A percentile compares a stretch with the other conserved stretches of the same genome.
phyloP scores from a whole-genome alignment of 768 basidiomycete genomes.

The Lactarius evosmus region DNA sequence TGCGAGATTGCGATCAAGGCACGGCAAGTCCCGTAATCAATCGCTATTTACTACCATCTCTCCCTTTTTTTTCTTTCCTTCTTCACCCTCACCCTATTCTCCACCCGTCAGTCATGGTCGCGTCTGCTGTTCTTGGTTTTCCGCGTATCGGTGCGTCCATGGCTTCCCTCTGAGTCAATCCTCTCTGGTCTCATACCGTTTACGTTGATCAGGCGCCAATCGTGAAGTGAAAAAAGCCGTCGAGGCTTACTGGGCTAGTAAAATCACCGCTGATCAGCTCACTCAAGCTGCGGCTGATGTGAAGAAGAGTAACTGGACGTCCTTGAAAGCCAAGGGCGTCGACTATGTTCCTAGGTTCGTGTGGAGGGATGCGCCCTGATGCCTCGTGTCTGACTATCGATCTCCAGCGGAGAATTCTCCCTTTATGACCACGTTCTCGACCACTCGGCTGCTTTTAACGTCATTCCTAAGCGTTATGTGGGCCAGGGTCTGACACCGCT shows the following conservation, averaged over 20 bases:
- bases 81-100: neutral
- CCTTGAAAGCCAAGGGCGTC: conserved; percentile 80
- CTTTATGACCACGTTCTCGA: conserved; percentile 99
- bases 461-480: conserved; percentile 90
- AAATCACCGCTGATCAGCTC: conserved; percentile 82
- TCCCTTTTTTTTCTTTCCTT: conserved; percentile 27
- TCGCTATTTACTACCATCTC: conserved; percentile 18
- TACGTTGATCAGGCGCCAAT: conserved; percentile 62
- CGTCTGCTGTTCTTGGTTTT: conserved; percentile 86
- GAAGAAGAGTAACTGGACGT: conserved; percentile 85
- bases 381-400: conserved; percentile 24
- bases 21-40: conserved; percentile 21
- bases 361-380: conserved; percentile 25
- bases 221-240: conserved; percentile 98
- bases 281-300: conserved; percentile 84
- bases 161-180: neutral
- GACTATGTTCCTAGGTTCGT: conserved; percentile 87
- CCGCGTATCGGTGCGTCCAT: conserved; percentile 74
- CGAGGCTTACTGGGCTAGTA: conserved; percentile 97
- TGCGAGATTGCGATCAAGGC: conserved; percentile 5
- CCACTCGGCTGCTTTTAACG: conserved; percentile 94
- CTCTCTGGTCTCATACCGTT: conserved; percentile 5
- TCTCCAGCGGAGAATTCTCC: conserved; percentile 89
- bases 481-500: conserved; percentile 82
- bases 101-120: conserved; percentile 53